Base-by-base conservation (phyloP, 2,329 filamentous ascomycete species). In the Penicillium sp. region DNA sequence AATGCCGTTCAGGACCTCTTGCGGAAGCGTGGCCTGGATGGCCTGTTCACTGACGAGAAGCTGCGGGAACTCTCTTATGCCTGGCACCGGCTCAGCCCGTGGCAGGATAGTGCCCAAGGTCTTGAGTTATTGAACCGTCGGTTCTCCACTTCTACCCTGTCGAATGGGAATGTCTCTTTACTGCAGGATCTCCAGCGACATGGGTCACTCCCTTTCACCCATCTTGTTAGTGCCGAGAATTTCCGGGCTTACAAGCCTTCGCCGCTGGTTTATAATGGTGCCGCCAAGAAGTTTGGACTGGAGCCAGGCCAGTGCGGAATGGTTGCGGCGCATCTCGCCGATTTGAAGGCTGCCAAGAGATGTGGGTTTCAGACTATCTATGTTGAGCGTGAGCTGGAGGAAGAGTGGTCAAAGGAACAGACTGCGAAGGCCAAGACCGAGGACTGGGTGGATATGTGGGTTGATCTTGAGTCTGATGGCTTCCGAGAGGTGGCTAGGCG, bases 231-330 rank as follows among this genome's bases (percentile, higher is more conserved):
- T 9, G 84, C 85, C 0, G 88, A 89, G 72, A 81, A 87, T 60
- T 93, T 92, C 67, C 76, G 79, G 42, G 84, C 84, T 0, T 94
- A 93, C 71, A 94, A 94, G 77, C 89, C 89, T 1, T 80, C 83
- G 57, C 82, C 83, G 8, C 77, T 71, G 49, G 85, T 87, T 2
- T 94, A 94, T 67, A 78, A 82, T 1, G 89, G 89, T 4, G 89
- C 87, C 0, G 88, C 80, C 2, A 72, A 77, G 54, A 78, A 76
- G 61, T 72, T 92, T 50, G 83, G 81, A 0, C 58, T 86, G 40
- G 63, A 80, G 57, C 82, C 86, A 0, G 69, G 70, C 2, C 79
- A 91, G 66, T 87, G 90, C 55, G 88, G 84, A 19, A 85, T 94
- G 83, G 88, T 94, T 19, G 90, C 90, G 16, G 86, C 89, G 36